Evolutionary conservation across 257 asterid genomes (phyloP).

Genomic region (Salvia splendens): DNA sequence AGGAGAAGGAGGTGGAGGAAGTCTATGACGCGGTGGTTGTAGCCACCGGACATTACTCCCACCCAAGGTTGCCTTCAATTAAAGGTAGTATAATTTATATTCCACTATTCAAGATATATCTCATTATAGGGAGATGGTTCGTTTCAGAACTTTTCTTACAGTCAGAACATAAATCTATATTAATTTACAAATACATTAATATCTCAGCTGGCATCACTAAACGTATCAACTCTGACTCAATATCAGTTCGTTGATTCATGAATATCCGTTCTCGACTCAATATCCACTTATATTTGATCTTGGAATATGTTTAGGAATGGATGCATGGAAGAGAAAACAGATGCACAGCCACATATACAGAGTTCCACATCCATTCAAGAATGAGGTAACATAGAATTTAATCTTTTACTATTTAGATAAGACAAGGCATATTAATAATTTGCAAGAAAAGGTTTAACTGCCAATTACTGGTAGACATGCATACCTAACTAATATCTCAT

Average conservation of each 20-base stretch:
- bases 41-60: conserved; percentile 87
- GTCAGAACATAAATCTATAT: too few relatives aligned
- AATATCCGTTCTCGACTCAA: too few relatives aligned
- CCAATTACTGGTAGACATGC: neutral
- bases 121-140: neutral
- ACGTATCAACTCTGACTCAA: too few relatives aligned
- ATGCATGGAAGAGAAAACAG: conserved; percentile 73
- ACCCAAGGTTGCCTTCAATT: conserved; percentile 71
- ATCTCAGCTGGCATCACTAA: too few relatives aligned
- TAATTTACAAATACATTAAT: too few relatives aligned
- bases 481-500: conserved; percentile 2
- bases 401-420: conserved; percentile 13
- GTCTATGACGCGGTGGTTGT: conserved; percentile 81
- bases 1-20: conserved; percentile 53
- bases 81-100: conserved; percentile 58
- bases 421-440: neutral
- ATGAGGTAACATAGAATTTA: conserved; percentile 51
- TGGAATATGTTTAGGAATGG: conserved; percentile 63
- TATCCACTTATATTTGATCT: neutral
- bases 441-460: conserved; percentile 37
- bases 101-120: neutral
- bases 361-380: conserved; percentile 69
- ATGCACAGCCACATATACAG: conserved; percentile 83
- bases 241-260: too few relatives aligned
- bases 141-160: too few relatives aligned